Evolutionary conservation across 768 basidiomycete species (phyloP), one percentile per base, ranked within the genome.

Genomic region (Hebeloma cylindrosporum): DNA sequence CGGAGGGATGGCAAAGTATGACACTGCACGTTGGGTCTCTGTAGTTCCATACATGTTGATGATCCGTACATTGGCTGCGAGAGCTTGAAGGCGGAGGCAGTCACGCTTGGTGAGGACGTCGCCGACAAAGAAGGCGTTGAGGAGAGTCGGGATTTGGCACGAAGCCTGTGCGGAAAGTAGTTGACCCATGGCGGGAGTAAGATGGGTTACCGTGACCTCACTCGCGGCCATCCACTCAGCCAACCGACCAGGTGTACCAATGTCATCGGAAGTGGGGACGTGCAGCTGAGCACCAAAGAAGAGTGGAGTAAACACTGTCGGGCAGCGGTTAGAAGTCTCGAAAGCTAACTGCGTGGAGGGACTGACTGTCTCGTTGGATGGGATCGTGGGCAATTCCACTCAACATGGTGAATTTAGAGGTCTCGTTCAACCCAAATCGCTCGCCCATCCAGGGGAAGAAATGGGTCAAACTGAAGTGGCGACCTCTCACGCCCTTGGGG

Each of bases 1-100:
- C 40, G 88, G 79, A 2, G 95, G 93, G 55, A 98, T 92, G 16
- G 83, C 78, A 61, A 94, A 97, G 69, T 97, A 98, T 16, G 94
- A 97, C 7, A 99, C 96, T 2, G 96, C 96, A 40, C 96, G 89
- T 64, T 99, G 96, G 6, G 96, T 98, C 68, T 99, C 96, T 16
- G 96, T 99, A 5, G 96, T 98, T 11, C 96, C 96, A 64, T 97
- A 99, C 96, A 99, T 99, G 74, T 99, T 99, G 66, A 98, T 85
- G 61, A 99, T 97, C 25, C 83, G 75, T 10, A 94, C 93, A 56
- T 98, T 96, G 9, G 82, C 71, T 2, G 95, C 96, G 36, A 99
- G 83, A 2, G 88, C 77, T 63, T 99, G 96, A 2, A 99, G 77
- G 26, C 96, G 88, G 30, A 88, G 80, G 59, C 95, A 98, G 64